A percentile compares a stretch with the other conserved stretches of the same genome.
Conservation (phyloP, 1,284 basidiomycete genomes). For the Puccinia triticina region DNA sequence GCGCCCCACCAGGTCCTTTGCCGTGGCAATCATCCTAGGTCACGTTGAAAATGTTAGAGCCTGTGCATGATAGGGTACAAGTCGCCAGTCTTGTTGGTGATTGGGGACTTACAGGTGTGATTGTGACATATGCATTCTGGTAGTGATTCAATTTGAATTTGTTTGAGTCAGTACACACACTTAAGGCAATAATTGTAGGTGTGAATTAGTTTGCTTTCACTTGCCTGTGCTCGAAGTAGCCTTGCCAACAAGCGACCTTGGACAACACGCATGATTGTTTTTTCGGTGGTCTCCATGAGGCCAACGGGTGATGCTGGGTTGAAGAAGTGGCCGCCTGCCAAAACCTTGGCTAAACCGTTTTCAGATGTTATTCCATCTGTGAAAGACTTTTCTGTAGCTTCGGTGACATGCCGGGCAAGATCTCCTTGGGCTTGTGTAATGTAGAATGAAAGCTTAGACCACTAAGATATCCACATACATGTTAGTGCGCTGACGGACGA, state of each 20-base stretch:
- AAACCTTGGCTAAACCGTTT: slow-evolving; percentile 22
- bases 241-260: slow-evolving; percentile 39
- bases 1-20: slow-evolving; percentile 33
- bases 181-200: background rate
- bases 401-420: background rate
- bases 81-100: background rate
- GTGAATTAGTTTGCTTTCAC: background rate
- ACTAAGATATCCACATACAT: background rate
- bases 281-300: slow-evolving; percentile 41
- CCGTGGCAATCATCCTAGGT: slow-evolving; percentile 22
- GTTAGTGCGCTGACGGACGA: background rate
- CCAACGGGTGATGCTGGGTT: slow-evolving; percentile 10
- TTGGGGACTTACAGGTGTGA: slow-evolving; percentile 16
- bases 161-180: background rate
- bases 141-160: background rate
- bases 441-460: slow-evolving; percentile 45
- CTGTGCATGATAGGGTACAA: background rate
- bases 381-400: slow-evolving; percentile 27
- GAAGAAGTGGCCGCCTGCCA: slow-evolving; percentile 32
- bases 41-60: background rate
- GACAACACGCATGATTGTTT: slow-evolving; percentile 19
- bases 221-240: slow-evolving; percentile 39
- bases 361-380: slow-evolving; percentile 17
- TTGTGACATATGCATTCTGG: slow-evolving; percentile 43
- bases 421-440: slow-evolving; percentile 40